A percentile compares a stretch with the other conserved stretches of the same genome.
These are phyloP conservation scores for Dactylonectria macrodidyma DNA, from an alignment of 2,329 filamentous ascomycete species.

Conservation along the genomic window DNA sequence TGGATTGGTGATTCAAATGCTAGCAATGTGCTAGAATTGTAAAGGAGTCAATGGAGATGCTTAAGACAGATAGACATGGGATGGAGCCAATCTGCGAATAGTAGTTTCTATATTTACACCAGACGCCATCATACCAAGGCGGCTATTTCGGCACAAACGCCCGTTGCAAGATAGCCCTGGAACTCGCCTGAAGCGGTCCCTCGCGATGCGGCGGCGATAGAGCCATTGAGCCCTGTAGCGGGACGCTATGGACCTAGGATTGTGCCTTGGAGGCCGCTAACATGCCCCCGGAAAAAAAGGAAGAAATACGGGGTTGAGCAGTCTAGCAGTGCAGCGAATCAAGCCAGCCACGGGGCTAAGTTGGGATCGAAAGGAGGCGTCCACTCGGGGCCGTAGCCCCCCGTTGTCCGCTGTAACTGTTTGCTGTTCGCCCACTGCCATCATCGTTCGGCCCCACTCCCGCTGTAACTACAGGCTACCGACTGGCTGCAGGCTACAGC, in stretches of 20 bases:
- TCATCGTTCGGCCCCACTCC: slow-evolving; percentile 1
- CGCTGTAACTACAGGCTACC: slow-evolving; percentile 1
- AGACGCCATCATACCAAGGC: neutral
- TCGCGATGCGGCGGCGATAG: slow-evolving; percentile 13
- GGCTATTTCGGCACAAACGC: slow-evolving; percentile 2
- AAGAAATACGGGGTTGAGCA: neutral
- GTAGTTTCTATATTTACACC: slow-evolving; percentile 1
- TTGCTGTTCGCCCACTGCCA: too few species aligned
- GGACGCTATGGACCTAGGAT: slow-evolving; percentile 14
- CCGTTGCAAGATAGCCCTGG: neutral
- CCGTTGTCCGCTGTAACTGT: slow-evolving; percentile 5
- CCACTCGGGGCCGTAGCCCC: slow-evolving; percentile 16
- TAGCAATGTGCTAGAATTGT: too few species aligned
- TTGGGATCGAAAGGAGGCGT: slow-evolving; percentile 20
- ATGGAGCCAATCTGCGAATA: neutral
- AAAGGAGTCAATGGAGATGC: neutral
- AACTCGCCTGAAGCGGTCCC: slow-evolving; percentile 3
- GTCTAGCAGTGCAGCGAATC: slow-evolving; percentile 30
- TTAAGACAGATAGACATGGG: neutral
- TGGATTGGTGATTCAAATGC: neutral
- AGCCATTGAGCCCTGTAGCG: slow-evolving; percentile 13
- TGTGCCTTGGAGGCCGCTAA: slow-evolving; percentile 1
- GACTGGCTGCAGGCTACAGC: neutral
- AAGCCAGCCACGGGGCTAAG: slow-evolving; percentile 21
- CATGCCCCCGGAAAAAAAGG: slow-evolving; percentile 17